Base-by-base conservation (phyloP, 2,329 filamentous ascomycete genomes). In the Colletotrichum tamarilloi region DNA sequence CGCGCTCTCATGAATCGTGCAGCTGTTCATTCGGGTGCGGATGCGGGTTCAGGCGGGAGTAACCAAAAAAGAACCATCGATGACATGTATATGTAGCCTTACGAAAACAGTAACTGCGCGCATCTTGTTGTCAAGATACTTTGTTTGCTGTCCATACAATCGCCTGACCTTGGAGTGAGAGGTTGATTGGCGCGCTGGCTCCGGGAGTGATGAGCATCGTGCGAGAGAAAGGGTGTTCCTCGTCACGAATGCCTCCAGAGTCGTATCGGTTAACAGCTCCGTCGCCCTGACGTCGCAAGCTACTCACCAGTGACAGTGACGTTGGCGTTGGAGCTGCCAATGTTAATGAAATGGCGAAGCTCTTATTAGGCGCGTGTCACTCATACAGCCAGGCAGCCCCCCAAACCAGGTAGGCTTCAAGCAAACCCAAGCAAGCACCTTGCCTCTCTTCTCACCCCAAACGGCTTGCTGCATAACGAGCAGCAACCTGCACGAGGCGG, bases 401-500 rank as follows among this genome's bases (percentile, higher is more conserved):
- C 19, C 19, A 19, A 49, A 42, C 4, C 12, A 42, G 16, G 38
- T 19, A n/a, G 24, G 46, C 62, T 59, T 70, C 16, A n/a, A 8
- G 14, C 38, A 19, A n/a, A 19, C 42, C 16, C 42, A n/a, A 49
- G 16, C 42, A n/a, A 42, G 38, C 38, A 19, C 19, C 16, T 42
- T 42, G 38, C 58, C 30, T 60, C 55, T 67, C 46, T 52, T n/a
- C 49, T 57, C 49, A 26, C 68, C 53, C 63, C 49, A 62, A 68
- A 42, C 52, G 58, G 69, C 65, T 55, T 58, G 69, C 65, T 72
- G 69, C 69, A 72, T 62, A 38, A 49, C 42, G 16, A 49, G 42
- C 42, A 49, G 42, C 42, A n/a, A 19, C 14, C 42, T 49, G 42
- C 42, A 49, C 19, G 3, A 53, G 56, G 32, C 32, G 68, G n/a